These are phyloP conservation scores for Lactarius tabidus DNA, from an alignment of 768 basidiomycete genomes.

Conservation along the genomic window DNA sequence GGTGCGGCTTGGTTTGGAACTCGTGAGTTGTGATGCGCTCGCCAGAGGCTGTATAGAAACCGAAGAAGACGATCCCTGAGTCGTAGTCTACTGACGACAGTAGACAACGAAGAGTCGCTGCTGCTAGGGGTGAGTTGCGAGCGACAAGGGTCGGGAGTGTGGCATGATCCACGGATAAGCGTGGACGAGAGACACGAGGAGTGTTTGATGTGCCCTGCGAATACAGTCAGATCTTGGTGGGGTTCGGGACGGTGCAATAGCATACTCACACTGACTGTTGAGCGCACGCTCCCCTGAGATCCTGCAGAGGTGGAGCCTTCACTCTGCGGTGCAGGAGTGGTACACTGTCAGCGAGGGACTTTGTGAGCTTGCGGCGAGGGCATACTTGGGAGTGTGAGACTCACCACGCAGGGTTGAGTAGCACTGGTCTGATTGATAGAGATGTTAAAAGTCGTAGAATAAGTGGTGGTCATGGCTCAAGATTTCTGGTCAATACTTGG, in stretches of 20 bases:
- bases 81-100: not conserved
- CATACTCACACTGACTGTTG: not conserved
- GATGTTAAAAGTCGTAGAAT: not conserved
- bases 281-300: not conserved
- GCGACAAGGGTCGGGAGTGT: not conserved
- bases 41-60: constrained; percentile 1
- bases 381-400: not conserved
- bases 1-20: not conserved
- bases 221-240: not conserved
- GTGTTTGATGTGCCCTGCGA: not conserved
- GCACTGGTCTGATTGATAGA: not conserved
- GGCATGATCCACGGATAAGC: not conserved
- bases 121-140: not conserved
- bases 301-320: not conserved
- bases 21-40: not conserved
- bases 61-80: constrained; percentile 10
- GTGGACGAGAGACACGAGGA: not conserved
- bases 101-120: not conserved
- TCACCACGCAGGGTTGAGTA: not conserved
- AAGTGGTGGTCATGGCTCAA: not conserved
- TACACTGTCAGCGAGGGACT: not conserved
- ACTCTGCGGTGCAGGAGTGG: not conserved
- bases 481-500: not conserved
- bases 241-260: too few relatives aligned
- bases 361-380: not conserved